Percentiles rank a stretch among this genome's conserved stretches.
Conservation (phyloP, 768 basidiomycete species). For the Rhodotorula toruloides region DNA sequence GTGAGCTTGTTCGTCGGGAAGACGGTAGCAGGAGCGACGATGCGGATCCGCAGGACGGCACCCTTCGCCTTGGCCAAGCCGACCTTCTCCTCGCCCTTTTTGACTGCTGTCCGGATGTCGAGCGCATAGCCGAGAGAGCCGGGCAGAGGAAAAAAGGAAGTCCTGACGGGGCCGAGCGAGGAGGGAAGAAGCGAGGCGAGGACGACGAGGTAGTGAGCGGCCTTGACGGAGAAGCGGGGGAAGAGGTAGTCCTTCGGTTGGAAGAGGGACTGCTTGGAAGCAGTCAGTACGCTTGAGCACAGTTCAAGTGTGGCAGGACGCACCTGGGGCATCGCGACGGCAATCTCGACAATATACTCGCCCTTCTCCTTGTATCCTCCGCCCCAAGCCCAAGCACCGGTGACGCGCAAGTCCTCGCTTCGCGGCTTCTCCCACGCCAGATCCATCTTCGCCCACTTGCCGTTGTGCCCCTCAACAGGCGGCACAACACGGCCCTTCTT, state of each 20-base stretch:
- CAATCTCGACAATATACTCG: constrained; percentile 36
- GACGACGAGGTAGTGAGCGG: constrained; percentile 78
- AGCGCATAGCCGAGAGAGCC: constrained; percentile 64
- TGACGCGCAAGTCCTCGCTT: constrained; percentile 31
- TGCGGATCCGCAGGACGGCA: constrained; percentile 66
- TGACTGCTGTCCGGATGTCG: constrained; percentile 50
- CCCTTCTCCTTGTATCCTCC: constrained; percentile 35
- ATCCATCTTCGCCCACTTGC: constrained; percentile 29
- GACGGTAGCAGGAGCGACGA: constrained; percentile 57
- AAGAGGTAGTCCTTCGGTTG: constrained; percentile 93
- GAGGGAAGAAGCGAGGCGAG: constrained; percentile 55
- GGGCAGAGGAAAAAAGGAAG: constrained; percentile 55
- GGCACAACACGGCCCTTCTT: constrained; percentile 32
- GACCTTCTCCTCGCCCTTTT: constrained; percentile 28
- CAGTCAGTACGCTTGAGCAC: not conserved
- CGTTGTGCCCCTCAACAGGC: constrained; percentile 30
- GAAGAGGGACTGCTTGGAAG: constrained; percentile 56
- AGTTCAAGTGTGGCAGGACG: too few species aligned
- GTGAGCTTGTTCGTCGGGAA: constrained; percentile 58
- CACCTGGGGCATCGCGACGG: constrained; percentile 39
- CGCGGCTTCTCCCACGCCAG: constrained; percentile 32
- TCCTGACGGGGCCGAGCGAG: constrained; percentile 18
- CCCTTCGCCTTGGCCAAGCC: constrained; percentile 62
- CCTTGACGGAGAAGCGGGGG: constrained; percentile 83
- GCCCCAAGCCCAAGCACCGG: constrained; percentile 39